Evolutionary conservation across 2,329 filamentous ascomycete species (phyloP), one percentile per base, ranked within the genome.

Genomic region (Emericellopsis atlantica): DNA sequence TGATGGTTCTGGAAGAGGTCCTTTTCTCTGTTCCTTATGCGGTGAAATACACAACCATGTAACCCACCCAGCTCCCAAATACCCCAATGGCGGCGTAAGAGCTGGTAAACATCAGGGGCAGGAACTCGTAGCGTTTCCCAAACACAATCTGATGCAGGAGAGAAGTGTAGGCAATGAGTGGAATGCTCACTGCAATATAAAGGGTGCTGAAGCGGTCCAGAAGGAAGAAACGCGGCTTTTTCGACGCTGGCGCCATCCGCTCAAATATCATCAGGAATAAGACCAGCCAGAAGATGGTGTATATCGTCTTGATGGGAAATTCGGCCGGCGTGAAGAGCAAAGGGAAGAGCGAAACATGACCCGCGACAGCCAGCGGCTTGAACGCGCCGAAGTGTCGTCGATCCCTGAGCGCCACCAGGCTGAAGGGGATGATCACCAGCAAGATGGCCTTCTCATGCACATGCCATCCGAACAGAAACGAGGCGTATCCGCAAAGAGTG

Each of bases 371-470:
- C 36, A 98, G 67, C 1, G 92, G 92, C 21, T 87, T 76, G 64
- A 96, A 98, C 1, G 90, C 90, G 44, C 87, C 82, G 26, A 96
- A 79, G 55, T 95, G 89, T 22, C 92, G 80, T 40, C 92, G 78
- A 58, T 96, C 89, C 57, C 83, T 84, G 40, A 96, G 75, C 1
- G 90, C 89, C 45, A 96, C 81, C 45, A 98, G 73, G 50, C 85
- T 93, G 67, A 96, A 96, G 0, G 92, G 92, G 38, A 96, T 84
- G 49, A 98, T 88, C 54, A 96, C 83, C 16, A 96, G 75, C 18
- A 98, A 73, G 43, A 98, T 84, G 2, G 92, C 92, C 62, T 98
- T 98, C 57, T 98, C 92, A 53, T 98, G 92, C 8, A 98, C 92
- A 55, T 98, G 92, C 88, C 90, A 98, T 43, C 92, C 90, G 51